Percentiles rank a stretch among this genome's conserved stretches.
Evolutionary conservation across 768 basidiomycete species (phyloP).

Genomic region (Mycena epipterygia): DNA sequence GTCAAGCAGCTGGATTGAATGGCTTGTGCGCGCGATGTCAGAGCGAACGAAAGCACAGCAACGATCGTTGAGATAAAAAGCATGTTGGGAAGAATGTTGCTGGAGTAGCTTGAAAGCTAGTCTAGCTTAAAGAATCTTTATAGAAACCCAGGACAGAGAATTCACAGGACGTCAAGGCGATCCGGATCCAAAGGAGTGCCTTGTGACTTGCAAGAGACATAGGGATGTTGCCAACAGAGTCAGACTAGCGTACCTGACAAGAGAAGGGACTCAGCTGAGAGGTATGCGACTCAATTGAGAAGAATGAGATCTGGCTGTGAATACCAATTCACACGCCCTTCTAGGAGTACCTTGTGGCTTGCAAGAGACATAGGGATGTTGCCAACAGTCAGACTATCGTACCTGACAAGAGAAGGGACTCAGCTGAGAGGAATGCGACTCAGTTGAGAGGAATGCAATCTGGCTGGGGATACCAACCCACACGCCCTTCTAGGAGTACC

Average conservation of each 20-base stretch:
- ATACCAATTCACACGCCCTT: no score
- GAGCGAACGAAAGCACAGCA: neutral
- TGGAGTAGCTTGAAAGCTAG: neutral
- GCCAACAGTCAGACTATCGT: no score
- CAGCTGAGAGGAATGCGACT: no score
- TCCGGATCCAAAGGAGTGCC: neutral
- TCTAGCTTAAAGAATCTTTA: neutral
- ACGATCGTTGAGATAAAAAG: neutral
- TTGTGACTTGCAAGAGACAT: neutral
- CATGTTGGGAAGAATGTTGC: neutral
- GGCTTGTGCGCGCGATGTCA: neutral
- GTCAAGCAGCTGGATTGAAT: neutral
- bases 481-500: no score
- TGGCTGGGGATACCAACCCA: no score
- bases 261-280: neutral
- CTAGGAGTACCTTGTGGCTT: no score
- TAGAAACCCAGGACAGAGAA: neutral
- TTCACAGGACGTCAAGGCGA: neutral
- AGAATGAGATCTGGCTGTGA: no score
- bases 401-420: no score
- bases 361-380: no score
- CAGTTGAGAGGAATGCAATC: no score
- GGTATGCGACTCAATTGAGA: no score
- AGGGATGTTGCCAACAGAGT: neutral
- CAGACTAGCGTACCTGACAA: no score